These are phyloP conservation scores for Colletotrichum liaoningense DNA, from an alignment of 2,329 filamentous ascomycete species.

Conservation along the genomic window DNA sequence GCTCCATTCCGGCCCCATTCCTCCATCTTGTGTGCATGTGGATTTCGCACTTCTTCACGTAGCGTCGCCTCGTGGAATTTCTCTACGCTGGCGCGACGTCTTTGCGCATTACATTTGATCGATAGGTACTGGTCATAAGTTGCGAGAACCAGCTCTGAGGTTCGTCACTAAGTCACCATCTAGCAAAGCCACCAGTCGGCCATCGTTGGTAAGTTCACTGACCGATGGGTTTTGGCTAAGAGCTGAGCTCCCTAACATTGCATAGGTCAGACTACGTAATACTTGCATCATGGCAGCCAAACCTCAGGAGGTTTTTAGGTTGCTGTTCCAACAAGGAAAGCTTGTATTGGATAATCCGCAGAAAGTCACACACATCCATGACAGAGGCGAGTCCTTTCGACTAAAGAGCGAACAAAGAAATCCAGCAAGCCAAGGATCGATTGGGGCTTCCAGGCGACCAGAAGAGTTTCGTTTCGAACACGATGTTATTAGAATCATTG, in stretches of 20 bases:
- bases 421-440: too few species aligned
- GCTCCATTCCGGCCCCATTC: not conserved
- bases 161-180: not conserved
- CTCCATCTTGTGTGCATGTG: not conserved
- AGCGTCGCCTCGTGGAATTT: not conserved
- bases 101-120: not conserved
- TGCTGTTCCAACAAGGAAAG: not conserved
- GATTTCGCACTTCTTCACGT: not conserved
- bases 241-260: not conserved
- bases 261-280: not conserved
- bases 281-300: not conserved
- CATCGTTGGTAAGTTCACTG: not conserved
- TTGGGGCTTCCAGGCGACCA: not conserved
- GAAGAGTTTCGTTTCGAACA: not conserved
- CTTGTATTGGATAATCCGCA: not conserved
- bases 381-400: constrained; percentile 3
- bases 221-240: not conserved
- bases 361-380: not conserved
- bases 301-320: not conserved
- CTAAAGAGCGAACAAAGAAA: not conserved
- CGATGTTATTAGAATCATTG: not conserved
- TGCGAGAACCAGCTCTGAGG: not conserved
- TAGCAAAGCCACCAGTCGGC: not conserved
- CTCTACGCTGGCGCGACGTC: not conserved
- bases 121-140: not conserved